These are phyloP conservation scores for Mrakia frigida DNA, from an alignment of 768 basidiomycete species.

Conservation along the genomic window DNA sequence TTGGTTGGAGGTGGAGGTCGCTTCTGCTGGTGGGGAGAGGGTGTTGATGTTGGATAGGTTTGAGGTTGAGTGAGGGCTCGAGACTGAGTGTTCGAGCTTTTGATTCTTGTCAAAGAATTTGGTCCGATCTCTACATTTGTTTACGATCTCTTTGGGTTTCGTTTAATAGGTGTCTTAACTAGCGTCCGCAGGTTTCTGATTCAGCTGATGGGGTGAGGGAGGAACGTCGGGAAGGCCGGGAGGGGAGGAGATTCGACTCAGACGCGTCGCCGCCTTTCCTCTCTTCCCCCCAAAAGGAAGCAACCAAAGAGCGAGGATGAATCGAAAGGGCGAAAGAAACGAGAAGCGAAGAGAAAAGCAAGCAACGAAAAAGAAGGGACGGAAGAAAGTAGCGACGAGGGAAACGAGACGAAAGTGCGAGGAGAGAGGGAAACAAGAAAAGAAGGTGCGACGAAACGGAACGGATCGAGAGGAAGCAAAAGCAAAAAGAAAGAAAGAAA, in stretches of 20 bases:
- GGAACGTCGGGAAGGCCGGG: neutral
- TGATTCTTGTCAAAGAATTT: no score
- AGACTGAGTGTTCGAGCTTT: no score
- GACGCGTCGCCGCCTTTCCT: no score
- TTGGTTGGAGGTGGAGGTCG: conserved; percentile 7
- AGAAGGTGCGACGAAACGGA: no score
- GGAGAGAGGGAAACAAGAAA: no score
- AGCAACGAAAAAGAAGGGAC: neutral
- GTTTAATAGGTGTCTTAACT: no score
- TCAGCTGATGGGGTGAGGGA: neutral
- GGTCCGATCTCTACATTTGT: neutral
- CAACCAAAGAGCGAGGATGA: neutral
- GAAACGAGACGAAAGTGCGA: no score
- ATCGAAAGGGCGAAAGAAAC: neutral
- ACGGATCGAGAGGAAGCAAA: no score
- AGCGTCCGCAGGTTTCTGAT: no score
- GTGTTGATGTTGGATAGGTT: conserved; percentile 14
- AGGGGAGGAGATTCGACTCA: no score
- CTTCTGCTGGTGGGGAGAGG: neutral
- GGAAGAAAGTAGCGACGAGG: neutral
- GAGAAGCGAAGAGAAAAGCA: neutral
- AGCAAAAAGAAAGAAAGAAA: neutral
- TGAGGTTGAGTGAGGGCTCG: neutral
- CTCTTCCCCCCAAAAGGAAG: neutral
- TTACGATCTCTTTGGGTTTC: neutral